A percentile compares a stretch with the other conserved stretches of the same genome.
Conservation (phyloP, 352 stramenopile genomes). For the Blastocystis sp. region DNA sequence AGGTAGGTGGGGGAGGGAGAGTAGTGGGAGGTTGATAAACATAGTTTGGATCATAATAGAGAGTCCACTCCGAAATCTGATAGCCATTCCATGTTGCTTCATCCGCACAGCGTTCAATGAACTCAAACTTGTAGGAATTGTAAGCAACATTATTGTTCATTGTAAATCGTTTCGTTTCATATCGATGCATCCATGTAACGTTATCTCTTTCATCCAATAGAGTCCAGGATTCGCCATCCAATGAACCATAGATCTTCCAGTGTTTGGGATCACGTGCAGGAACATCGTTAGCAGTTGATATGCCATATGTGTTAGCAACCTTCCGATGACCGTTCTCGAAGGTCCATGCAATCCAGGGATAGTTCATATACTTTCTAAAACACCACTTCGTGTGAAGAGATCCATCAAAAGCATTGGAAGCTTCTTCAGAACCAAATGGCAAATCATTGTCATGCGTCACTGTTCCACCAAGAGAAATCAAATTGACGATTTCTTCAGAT, state of each 20-base stretch:
- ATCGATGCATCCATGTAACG: not conserved
- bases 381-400: conserved; percentile 37
- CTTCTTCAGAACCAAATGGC: not conserved
- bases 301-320: conserved; percentile 30
- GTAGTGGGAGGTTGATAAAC: too few species aligned
- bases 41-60: too few species aligned
- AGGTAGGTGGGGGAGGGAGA: too few species aligned
- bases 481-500: too few species aligned
- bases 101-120: not conserved
- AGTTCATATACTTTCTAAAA: not conserved
- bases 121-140: conserved; percentile 20
- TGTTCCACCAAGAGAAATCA: too few species aligned
- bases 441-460: too few species aligned
- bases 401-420: not conserved
- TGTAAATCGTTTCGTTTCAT: not conserved
- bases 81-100: not conserved
- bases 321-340: not conserved
- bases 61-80: conserved; percentile 43
- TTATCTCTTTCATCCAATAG: not conserved
- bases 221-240: not conserved
- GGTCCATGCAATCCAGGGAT: not conserved
- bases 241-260: conserved; percentile 43
- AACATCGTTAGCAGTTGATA: not conserved
- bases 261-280: not conserved
- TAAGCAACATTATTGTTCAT: conserved; percentile 21